These are phyloP conservation scores for Apiospora rasikravindrae DNA, from an alignment of 2,329 filamentous ascomycete species.

Conservation along the genomic window DNA sequence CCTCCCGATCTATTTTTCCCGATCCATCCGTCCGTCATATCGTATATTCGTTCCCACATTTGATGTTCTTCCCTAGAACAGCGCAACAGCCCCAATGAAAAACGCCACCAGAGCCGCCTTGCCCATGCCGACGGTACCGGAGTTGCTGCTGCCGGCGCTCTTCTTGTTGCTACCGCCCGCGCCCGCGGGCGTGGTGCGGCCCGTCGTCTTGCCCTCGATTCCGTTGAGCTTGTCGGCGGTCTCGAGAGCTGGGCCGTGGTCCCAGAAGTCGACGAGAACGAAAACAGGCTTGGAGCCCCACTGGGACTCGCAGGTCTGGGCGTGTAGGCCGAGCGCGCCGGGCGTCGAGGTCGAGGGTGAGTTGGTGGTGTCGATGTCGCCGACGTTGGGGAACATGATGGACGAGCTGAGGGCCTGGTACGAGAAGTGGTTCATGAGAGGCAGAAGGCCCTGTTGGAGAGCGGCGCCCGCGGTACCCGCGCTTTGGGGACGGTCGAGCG, in stretches of 20 bases:
- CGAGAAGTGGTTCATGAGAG: slow-evolving; percentile 82
- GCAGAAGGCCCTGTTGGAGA: slow-evolving; percentile 63
- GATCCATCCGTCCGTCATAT: not conserved
- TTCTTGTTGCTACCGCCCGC: slow-evolving; percentile 27
- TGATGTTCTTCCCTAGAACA: slow-evolving; percentile 29
- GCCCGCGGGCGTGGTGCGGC: slow-evolving; percentile 36
- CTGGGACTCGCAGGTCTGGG: slow-evolving; percentile 56
- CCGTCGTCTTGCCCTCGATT: slow-evolving; percentile 44
- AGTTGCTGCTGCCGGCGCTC: slow-evolving; percentile 26
- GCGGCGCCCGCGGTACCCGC: slow-evolving; percentile 57
- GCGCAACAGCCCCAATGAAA: slow-evolving; percentile 46
- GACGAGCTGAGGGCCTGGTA: slow-evolving; percentile 60
- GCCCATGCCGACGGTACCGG: slow-evolving; percentile 32
- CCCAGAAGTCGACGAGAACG: slow-evolving; percentile 81
- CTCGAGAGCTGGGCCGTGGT: slow-evolving; percentile 71
- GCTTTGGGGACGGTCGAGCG: slow-evolving; percentile 66
- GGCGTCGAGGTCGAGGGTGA: slow-evolving; percentile 56
- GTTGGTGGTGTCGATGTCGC: slow-evolving; percentile 68
- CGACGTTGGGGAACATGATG: slow-evolving; percentile 67
- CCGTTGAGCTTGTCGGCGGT: slow-evolving; percentile 73
- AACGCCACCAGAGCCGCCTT: slow-evolving; percentile 50
- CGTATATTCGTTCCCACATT: not conserved
- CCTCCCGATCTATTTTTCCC: not conserved
- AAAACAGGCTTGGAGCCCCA: slow-evolving; percentile 74
- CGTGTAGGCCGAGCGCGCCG: slow-evolving; percentile 62